phyloP scores from a whole-genome alignment of 768 basidiomycete species.

The Omphalotus guepiniiformis region DNA sequence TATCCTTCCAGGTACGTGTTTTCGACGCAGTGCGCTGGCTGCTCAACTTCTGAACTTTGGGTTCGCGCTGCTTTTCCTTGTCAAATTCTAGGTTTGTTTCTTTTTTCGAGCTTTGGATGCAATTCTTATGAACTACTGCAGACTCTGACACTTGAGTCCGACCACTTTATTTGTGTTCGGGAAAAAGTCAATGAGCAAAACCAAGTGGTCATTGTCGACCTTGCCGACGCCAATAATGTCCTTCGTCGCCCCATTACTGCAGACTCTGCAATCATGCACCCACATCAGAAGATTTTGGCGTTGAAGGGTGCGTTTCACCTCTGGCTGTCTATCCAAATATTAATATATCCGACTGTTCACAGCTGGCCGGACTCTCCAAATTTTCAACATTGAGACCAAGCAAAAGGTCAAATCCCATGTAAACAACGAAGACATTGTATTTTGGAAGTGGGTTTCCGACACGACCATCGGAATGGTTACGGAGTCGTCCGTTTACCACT shows the following conservation, averaged over 20 bases:
- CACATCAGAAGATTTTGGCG: constrained; percentile 92
- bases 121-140: constrained; percentile 22
- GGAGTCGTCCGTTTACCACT: constrained; percentile 89
- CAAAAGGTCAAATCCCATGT: constrained; percentile 95
- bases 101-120: constrained; percentile 1
- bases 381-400: constrained; percentile 98
- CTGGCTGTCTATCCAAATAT: too few relatives aligned
- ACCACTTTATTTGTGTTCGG: constrained; percentile 96
- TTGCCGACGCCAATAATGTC: constrained; percentile 96
- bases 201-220: constrained; percentile 98
- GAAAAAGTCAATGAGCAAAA: constrained; percentile 94
- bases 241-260: constrained; percentile 93
- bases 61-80: constrained; percentile 2
- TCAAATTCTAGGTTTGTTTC: constrained; percentile 27
- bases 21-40: constrained; percentile 33
- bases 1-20: constrained; percentile 86
- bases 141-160: constrained; percentile 94
- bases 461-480: constrained; percentile 94
- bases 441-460: constrained; percentile 98
- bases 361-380: constrained; percentile 93
- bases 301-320: constrained; percentile 70
- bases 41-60: constrained; percentile 9
- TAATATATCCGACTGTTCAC: too few relatives aligned
- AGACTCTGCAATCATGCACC: constrained; percentile 99
- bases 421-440: constrained; percentile 91